Base-by-base conservation (phyloP, 2,329 filamentous ascomycete species). In the Epichloe hybrida region DNA sequence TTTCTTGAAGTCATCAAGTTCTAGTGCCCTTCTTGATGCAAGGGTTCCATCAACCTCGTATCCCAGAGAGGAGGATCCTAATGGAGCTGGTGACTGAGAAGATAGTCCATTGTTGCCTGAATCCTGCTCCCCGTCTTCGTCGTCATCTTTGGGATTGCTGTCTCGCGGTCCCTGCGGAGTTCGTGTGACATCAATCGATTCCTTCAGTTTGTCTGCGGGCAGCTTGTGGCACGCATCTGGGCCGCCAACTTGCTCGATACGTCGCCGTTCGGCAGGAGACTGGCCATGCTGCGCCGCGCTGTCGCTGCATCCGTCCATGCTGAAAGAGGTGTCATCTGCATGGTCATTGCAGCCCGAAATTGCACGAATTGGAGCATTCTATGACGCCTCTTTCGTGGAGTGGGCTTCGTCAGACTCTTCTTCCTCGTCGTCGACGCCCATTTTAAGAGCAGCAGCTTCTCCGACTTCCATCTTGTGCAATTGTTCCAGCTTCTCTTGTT, bases 391-490 rank as follows among this genome's bases (percentile, higher is more conserved):
- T 42, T 62, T 62, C 44, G 59, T 52, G 23, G 54, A 54, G 11
- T 59, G 51, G 5, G 56, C 51, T 40, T 53, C 54, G 35, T 58
- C 61, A 8, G 61, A 65, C 31, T 70, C 67, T 5, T 71, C 69
- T 1, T 69, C 67, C 1, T 68, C 62, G 2, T 69, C 67, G 15
- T 69, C 66, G 23, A 69, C 59, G 48, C 65, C 62, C 60, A 63
- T 65, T 50, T 62, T 64, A 4, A 80, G 63, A 8, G 76, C 77
- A 2, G 70, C 72, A 13, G 77, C 77, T 59, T 81, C 77, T 51
- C 72, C 75, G 2, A 77, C 72, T 56, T 81, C 77, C 77, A 81
- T 81, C 57, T 73, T 69, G 58, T 80, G 77, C 15, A 81, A 67
- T 49, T 72, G 74, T 51, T 77, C 70, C 48, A 64, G 49, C 62